Conservation (phyloP, 495 filamentous ascomycete species). For the Penicillium argentinense region DNA sequence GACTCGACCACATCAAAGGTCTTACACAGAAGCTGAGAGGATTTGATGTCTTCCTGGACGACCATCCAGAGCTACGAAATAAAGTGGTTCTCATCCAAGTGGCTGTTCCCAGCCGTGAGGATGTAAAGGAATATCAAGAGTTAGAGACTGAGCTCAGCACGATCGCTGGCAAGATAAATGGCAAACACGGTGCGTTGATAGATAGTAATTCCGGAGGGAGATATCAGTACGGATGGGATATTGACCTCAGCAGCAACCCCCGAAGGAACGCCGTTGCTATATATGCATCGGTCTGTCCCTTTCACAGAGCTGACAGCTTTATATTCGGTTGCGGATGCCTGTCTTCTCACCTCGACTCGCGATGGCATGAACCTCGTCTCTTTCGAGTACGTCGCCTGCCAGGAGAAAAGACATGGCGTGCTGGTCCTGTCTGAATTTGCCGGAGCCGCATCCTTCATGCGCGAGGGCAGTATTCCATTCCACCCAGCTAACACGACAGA, state of each 20-base stretch:
- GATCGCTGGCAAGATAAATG: conserved; percentile 88
- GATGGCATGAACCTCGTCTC: conserved; percentile 98
- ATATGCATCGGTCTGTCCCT: conserved; percentile 84
- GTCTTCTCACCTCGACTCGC: conserved; percentile 85
- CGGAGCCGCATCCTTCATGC: conserved; percentile 79
- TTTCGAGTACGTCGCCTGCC: conserved; percentile 93
- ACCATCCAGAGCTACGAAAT: conserved; percentile 88
- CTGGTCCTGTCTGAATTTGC: conserved; percentile 94
- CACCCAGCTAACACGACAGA: conserved; percentile 93
- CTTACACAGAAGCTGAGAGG: conserved; percentile 93
- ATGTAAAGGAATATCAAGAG: conserved; percentile 96
- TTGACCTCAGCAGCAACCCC: conserved; percentile 60
- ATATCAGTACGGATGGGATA: no score
- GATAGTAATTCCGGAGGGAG: no score
- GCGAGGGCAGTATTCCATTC: conserved; percentile 78
- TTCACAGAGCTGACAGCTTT: conserved; percentile 92
- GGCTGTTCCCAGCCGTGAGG: conserved; percentile 84
- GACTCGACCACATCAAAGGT: conserved; percentile 94
- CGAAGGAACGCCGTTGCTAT: conserved; percentile 91
- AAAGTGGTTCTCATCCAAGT: conserved; percentile 93
- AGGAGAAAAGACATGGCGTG: conserved; percentile 77
- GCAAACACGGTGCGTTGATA: conserved; percentile 48
- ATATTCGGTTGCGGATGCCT: conserved; percentile 87
- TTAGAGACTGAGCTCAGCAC: conserved; percentile 87
- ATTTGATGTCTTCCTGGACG: conserved; percentile 84